Percentiles rank a stretch among this genome's conserved stretches.
Evolutionary conservation across 176 grass and related monocot genomes (phyloP).

Genomic region (Zizania latifolia): DNA sequence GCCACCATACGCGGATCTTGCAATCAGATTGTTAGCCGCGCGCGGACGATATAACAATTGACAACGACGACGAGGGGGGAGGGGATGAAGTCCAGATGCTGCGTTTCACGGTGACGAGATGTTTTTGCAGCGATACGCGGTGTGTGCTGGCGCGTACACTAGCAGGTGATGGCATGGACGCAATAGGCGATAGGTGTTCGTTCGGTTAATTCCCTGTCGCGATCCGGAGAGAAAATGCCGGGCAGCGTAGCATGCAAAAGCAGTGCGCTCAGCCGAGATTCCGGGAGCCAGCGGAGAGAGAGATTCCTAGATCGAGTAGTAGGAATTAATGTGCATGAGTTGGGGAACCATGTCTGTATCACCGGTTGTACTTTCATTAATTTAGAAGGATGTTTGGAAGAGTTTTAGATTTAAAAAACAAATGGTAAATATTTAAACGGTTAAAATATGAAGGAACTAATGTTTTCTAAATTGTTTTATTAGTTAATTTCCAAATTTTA

Average conservation of each 20-base stretch:
- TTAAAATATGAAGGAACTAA: no score
- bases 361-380: no score
- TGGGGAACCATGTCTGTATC: no score
- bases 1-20: not conserved
- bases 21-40: not conserved
- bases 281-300: not conserved
- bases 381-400: no score
- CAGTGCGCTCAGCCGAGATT: conserved; percentile 19
- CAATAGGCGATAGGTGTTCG: not conserved
- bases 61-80: not conserved
- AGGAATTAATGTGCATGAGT: no score
- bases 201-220: not conserved
- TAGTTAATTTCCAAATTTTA: no score
- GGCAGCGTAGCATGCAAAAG: not conserved
- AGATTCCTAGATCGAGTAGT: no score
- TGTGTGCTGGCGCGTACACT: not conserved
- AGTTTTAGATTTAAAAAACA: no score
- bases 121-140: not conserved
- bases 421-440: no score
- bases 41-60: not conserved
- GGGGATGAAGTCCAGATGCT: not conserved
- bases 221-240: not conserved
- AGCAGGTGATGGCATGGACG: no score
- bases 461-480: no score
- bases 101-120: no score